Base-by-base conservation (phyloP, 306 rosid genomes). In the Spatholobus suberectus region DNA sequence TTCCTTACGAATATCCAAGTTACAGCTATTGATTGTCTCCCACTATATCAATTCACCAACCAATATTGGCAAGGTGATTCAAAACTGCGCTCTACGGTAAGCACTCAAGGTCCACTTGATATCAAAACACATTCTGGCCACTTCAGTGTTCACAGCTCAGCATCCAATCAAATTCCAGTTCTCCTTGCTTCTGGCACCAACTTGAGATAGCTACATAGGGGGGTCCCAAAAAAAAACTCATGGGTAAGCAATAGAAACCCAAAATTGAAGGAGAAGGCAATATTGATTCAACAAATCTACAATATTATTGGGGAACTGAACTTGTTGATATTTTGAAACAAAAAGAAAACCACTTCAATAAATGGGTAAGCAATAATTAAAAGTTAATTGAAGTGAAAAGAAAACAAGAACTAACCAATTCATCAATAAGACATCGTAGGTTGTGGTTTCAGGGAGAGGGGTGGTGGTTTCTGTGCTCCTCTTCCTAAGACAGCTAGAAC, bases 81-180 rank as follows among this genome's bases (percentile, higher is more conserved):
- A 85, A 80, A 81, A 71, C 44, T 76, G 47, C 23, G 78, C 73
- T 58, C 70, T 13, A 46, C 75, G 78, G 41, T 51, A 75, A 66
- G 69, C 70, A 67, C 75, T 63, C 61, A 55, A 81, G 35, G 70
- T 13, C 66, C 65, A 20, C 61, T 62, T 35, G 52, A 52, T 73
- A 62, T 24, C 35, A 52, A 18, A 67, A 57, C 75, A 72, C 17
- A 68, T 38, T 12, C 81, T 74, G 32, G 26, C 54, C 82, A 41
- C 78, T 79, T 76, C 84, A 82, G 83, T 37, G 17, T 52, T 79
- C 57, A 54, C 68, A 84, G 61, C 79, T 82, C 66, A 84, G 67
- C 54, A 55, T 40, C 72, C 76, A 82, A 76, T 54, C 43, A 43
- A 11, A 34, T 24, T 32, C 79, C 26, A 27, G 34, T 17, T 72